Evolutionary conservation across 345 rosid species (phyloP).

Genomic region (Rhizophora apiculata): DNA sequence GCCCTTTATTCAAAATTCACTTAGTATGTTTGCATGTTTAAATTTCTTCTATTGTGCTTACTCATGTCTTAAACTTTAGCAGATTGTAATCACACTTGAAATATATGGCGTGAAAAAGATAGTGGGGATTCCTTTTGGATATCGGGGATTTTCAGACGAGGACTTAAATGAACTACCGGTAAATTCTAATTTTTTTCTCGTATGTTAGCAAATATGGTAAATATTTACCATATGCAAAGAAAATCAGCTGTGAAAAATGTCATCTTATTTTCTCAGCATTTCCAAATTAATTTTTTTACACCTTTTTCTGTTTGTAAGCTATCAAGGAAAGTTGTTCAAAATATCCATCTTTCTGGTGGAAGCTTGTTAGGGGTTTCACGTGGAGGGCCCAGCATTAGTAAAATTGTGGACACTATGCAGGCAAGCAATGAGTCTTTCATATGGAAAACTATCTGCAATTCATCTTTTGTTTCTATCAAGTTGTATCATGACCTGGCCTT

Average conservation of each 20-base stretch:
- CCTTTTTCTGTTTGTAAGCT: conserved; percentile 47
- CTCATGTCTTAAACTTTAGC: conserved; percentile 27
- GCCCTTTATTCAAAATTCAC: neutral
- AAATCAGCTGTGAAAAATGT: neutral
- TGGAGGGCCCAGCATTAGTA: conserved; percentile 69
- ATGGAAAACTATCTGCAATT: too few relatives aligned
- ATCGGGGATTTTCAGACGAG: conserved; percentile 76
- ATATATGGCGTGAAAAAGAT: conserved; percentile 93
- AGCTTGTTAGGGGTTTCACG: conserved; percentile 97
- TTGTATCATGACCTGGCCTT: too few relatives aligned
- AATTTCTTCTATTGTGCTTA: conserved; percentile 13
- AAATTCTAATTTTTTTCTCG: conserved; percentile 13
- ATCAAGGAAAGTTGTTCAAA: conserved; percentile 92
- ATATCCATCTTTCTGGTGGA: conserved; percentile 97
- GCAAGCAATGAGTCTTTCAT: conserved; percentile 29
- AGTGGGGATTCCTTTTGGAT: conserved; percentile 94
- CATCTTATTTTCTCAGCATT: neutral
- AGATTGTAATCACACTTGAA: conserved; percentile 94
- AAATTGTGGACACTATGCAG: conserved; percentile 81
- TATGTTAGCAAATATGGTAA: neutral
- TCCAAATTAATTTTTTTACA: conserved; percentile 11
- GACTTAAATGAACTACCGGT: conserved; percentile 82
- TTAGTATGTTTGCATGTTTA: neutral
- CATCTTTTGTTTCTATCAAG: neutral
- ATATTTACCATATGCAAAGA: too few relatives aligned